These are phyloP conservation scores for Pseudozyma hubeiensis DNA, from an alignment of 1,284 basidiomycete species.

Conservation along the genomic window DNA sequence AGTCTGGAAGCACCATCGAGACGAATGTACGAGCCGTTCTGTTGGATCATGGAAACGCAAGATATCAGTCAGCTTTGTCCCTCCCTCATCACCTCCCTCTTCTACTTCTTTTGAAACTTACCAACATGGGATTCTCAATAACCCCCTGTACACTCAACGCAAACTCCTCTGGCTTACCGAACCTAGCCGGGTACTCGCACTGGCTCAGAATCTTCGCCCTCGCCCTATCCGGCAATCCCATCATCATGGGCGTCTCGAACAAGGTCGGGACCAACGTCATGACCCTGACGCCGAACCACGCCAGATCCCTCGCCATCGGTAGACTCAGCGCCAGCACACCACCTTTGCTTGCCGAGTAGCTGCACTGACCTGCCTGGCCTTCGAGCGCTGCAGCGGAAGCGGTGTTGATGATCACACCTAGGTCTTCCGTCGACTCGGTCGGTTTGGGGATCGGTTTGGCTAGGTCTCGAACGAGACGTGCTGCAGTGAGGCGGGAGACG, in stretches of 20 bases:
- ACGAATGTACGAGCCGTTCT: slow-evolving; percentile 61
- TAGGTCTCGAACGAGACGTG: slow-evolving; percentile 58
- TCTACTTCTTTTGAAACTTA: slow-evolving; percentile 27
- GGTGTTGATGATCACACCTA: slow-evolving; percentile 69
- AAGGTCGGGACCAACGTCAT: slow-evolving; percentile 65
- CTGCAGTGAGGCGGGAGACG: slow-evolving; percentile 66
- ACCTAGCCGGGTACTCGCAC: slow-evolving; percentile 51
- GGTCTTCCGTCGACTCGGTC: slow-evolving; percentile 49
- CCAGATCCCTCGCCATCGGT: slow-evolving; percentile 69
- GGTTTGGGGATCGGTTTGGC: slow-evolving; percentile 47
- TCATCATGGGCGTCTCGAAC: slow-evolving; percentile 69
- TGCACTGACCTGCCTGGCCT: slow-evolving; percentile 68
- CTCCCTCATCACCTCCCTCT: too few relatives aligned
- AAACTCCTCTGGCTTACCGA: slow-evolving; percentile 65
- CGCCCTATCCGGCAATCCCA: slow-evolving; percentile 50
- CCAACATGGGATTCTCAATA: slow-evolving; percentile 65
- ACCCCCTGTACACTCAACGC: slow-evolving; percentile 60
- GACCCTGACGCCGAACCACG: slow-evolving; percentile 63
- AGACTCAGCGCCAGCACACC: slow-evolving; percentile 66
- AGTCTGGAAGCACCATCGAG: slow-evolving; percentile 65
- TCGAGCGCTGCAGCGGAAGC: slow-evolving; percentile 67
- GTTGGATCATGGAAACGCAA: neutral
- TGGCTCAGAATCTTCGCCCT: slow-evolving; percentile 30
- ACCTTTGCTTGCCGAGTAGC: slow-evolving; percentile 66
- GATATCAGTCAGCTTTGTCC: too few relatives aligned